Evolutionary conservation across 108 stramenopile species (phyloP).

Genomic region (Skeletonema grethae): DNA sequence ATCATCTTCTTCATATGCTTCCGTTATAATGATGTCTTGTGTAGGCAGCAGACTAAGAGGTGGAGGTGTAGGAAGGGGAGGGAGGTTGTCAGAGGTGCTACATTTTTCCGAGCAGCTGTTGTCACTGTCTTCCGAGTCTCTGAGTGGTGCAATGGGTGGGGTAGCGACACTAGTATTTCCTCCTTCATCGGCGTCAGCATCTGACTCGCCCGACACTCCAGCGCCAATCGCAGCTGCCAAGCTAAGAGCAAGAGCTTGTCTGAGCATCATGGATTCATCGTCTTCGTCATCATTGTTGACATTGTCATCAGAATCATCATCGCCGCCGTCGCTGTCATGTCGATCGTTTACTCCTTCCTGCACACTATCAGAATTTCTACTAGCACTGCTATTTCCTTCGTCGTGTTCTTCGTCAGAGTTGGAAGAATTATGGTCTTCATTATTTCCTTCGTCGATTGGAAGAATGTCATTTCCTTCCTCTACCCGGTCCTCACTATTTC

Average conservation of each 20-base stretch:
- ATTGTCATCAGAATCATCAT: constrained; percentile 2
- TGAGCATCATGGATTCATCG: constrained; percentile 32
- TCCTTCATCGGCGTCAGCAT: background rate
- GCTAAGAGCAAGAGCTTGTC: constrained; percentile 42
- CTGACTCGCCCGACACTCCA: constrained; percentile 30
- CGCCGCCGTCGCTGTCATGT: background rate
- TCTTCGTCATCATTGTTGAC: constrained; percentile 2
- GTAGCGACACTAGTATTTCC: constrained; percentile 12
- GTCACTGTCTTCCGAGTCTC: constrained; percentile 4
- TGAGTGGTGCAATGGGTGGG: constrained; percentile 1
- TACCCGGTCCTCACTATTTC: constrained; percentile 7
- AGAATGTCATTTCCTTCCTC: constrained; percentile 6
- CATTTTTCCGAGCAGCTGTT: background rate
- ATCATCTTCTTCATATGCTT: constrained; percentile 1
- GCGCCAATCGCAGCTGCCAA: constrained; percentile 26
- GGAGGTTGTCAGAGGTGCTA: constrained; percentile 9
- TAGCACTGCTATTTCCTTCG: constrained; percentile 15
- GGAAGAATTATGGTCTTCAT: constrained; percentile 17
- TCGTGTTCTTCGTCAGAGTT: constrained; percentile 14
- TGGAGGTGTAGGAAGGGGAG: constrained; percentile 37
- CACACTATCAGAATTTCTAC: constrained; percentile 8
- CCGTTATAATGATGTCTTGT: background rate
- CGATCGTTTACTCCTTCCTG: background rate
- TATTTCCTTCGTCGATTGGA: constrained; percentile 27
- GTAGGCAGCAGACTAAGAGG: constrained; percentile 28